Evolutionary conservation across 805 yeast species (phyloP), one percentile per base, ranked within the genome.

Genomic region (Candida suzukii): DNA sequence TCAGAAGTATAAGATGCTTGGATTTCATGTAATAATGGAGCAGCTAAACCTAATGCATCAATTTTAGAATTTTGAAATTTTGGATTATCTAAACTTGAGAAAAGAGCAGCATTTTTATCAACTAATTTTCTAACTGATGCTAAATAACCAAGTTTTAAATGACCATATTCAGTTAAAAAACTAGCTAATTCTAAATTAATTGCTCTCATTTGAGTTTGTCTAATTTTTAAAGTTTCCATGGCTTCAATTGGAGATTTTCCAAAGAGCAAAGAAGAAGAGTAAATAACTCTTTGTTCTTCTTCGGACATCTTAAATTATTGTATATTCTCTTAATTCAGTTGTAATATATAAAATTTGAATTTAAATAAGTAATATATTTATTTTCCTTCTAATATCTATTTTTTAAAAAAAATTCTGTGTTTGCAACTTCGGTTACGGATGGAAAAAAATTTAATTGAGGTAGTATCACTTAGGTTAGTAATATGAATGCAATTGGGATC

Each of bases 101-200:
- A 57, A 39, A 73, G 47, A 29, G 60, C 51, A 32, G 58, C 57
- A 30, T 70, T 70, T 37, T 28, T 64, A 46, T 41, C 58, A 48
- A 49, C 63, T 44, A 56, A 50, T 46, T 47, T 62, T 52, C 70
- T 70, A 47, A 78, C 63, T 48, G 73, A 75, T 28, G 64, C 64
- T 12, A 73, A 70, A 51, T 78, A 77, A 35, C 51, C 57, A 38
- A 67, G 67, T 51, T 70, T 70, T 26, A 76, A 58, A 26, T 72
- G 64, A 32, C 75, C 67, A 42, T 78, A 66, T 21, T 73, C 78
- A 31, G 74, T 70, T 42, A 84, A 67, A 70, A 86, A 74, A 33
- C 67, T 70, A 30, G 84, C 78, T 46, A 85, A 68, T 39, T 76
- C 80, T 43, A 73, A 74, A 52, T 82, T 82, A 38, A 79, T 62